Base-by-base conservation (phyloP, 331 rosid genomes). In the Stylosanthes scabra region DNA sequence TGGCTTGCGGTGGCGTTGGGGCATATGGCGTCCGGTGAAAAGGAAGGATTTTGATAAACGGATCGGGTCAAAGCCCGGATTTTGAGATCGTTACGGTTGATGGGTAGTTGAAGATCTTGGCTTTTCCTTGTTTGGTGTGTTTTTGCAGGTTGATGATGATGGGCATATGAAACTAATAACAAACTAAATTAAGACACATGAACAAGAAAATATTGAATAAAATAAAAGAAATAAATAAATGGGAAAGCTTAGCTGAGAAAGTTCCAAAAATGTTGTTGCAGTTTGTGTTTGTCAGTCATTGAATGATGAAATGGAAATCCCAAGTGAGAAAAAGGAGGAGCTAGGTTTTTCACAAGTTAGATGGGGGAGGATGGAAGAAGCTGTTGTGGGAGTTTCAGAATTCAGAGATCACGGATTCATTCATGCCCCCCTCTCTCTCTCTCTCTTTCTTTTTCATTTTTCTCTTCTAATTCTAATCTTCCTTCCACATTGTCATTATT, bases 41-140 rank as follows among this genome's bases (percentile, higher is more conserved):
- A 67, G 64, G 47, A 13, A 27, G 3, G 74, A 83, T 81, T 62
- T 69, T 42, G 68, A 66, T 76, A 64, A 37, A 37, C 56, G 70
- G 86, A 72, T 78, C 3, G 12, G 62, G 52, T 25, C 63, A 13
- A 67, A 82, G 64, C n/a, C 13, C 57, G 41, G 66, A 42, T 69
- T 82, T 63, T 45, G 45, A 76, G 42, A 59, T 66, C 15, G 68
- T 41, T 62, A 69, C 46, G 20, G 71, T 20, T 54, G 63, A 72
- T 47, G 86, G 82, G 78, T 83, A 71, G 68, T 71, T 57, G 74
- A 83, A 80, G 93, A 90, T 87, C 87, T 90, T 51, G 72, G 64
- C 13, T 40, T 62, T 67, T 54, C 71, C 59, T 41, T 28, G 77
- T 39, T 64, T 62, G 81, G 55, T 40, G 28, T 9, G 52, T 11